phyloP scores from a whole-genome alignment of 352 stramenopile genomes.

The Globisporangium cylindrosporum region DNA sequence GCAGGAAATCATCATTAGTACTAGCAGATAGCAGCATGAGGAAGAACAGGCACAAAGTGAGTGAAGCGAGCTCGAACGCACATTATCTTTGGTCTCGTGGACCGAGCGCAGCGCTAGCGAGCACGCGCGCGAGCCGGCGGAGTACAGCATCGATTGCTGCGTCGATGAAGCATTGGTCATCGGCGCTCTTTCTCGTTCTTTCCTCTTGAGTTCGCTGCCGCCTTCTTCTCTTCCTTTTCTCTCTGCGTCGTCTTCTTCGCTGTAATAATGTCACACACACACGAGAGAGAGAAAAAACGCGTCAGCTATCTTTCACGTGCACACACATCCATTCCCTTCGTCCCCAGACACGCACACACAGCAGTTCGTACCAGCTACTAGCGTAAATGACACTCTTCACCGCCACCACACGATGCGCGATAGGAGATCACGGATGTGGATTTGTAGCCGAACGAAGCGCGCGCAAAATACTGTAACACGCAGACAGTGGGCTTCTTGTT shows the following conservation, averaged over 20 bases:
- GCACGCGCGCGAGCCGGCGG: constrained; percentile 41
- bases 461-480: neutral
- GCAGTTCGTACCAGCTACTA: neutral
- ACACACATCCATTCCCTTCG: neutral
- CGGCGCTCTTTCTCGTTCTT: constrained; percentile 5
- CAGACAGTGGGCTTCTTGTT: neutral
- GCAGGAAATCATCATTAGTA: neutral
- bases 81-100: constrained; percentile 71
- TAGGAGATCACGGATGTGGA: neutral
- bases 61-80: constrained; percentile 17
- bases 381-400: neutral
- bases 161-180: constrained; percentile 17
- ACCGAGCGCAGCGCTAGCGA: constrained; percentile 62
- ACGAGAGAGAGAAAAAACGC: neutral
- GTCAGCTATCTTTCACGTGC: neutral
- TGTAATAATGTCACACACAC: neutral
- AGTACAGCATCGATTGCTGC: constrained; percentile 25
- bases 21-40: too few relatives aligned
- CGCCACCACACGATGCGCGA: neutral
- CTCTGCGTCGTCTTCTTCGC: neutral
- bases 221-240: neutral
- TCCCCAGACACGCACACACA: neutral
- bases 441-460: neutral
- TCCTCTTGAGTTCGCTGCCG: neutral
- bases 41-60: too few relatives aligned